Percentiles rank a stretch among this genome's conserved stretches.
phyloP scores from a whole-genome alignment of 495 filamentous ascomycete genomes.

The Choiromyces venosus region DNA sequence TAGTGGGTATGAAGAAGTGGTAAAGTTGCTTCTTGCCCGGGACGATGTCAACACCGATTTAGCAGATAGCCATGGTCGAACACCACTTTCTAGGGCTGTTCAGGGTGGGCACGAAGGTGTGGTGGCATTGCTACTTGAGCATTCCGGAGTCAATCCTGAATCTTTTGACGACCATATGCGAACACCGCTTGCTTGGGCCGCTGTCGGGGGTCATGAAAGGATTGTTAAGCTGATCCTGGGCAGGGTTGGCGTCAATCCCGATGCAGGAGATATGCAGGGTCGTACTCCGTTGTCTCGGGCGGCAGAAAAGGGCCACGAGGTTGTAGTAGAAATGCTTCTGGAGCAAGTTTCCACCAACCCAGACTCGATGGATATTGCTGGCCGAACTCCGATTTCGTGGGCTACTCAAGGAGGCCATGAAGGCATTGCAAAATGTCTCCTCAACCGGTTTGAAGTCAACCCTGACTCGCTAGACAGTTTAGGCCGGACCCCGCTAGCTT shows the following conservation, averaged over 20 bases:
- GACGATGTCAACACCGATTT: neutral
- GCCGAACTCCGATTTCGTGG: too few relatives aligned
- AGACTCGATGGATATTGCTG: too few relatives aligned
- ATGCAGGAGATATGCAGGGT: neutral
- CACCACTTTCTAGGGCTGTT: neutral
- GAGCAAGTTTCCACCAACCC: too few relatives aligned
- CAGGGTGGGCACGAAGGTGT: neutral
- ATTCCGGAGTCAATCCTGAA: neutral
- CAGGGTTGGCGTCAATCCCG: neutral
- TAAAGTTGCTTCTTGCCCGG: neutral
- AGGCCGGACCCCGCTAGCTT: constrained; percentile 24
- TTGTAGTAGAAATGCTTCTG: neutral
- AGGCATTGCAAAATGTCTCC: constrained; percentile 9
- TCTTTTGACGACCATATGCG: neutral
- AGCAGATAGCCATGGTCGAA: constrained; percentile 1
- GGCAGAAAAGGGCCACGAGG: neutral
- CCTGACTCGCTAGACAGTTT: constrained; percentile 12
- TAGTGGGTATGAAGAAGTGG: neutral
- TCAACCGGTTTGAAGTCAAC: constrained; percentile 10
- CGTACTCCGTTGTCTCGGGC: constrained; percentile 6
- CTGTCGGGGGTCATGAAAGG: neutral
- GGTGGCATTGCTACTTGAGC: neutral
- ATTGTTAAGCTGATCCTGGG: neutral
- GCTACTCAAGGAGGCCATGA: constrained; percentile 20
- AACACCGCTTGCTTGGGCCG: neutral